Evolutionary conservation across 2,329 filamentous ascomycete genomes (phyloP), one percentile per base, ranked within the genome.

Genomic region (Pseudogymnoascus sp.): DNA sequence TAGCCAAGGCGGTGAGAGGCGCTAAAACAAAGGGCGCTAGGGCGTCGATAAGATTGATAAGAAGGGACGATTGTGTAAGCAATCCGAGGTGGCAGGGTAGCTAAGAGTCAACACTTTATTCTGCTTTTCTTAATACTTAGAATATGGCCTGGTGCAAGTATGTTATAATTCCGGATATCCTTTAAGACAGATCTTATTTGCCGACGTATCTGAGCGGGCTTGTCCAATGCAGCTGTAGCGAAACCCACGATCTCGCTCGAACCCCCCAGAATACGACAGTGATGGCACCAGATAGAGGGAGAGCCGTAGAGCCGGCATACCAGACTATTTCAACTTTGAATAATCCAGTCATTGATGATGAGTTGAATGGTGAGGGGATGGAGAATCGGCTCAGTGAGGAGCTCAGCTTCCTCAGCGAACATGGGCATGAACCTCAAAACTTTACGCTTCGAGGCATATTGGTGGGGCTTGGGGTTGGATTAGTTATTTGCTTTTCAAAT

Each of bases 401-500:
- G 21, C 67, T 68, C 16, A 63, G 66, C 60, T 73, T 70, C 56
- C 69, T 74, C 53, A 67, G 69, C 14, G 65, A 62, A 50, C 69
- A 71, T 71, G 70, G 70, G 7, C 64, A 64, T 18, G 72, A 74
- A 65, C 72, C 72, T 37, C 84, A 84, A 56, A 92, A 91, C 78
- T 97, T 99, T 77, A 97, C 95, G 0, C 64, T 88, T 25, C 88
- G 95, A 63, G 91, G 91, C 60, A 82, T 97, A 40, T 73, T 86
- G 4, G 91, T 90, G 28, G 95, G 95, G 14, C 80, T 96, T 5
- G 78, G 84, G 3, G 95, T 99, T 67, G 95, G 95, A 42, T 85
- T 95, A 4, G 81, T 97, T 63, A 96, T 97, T 71, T 95, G 90
- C 73, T 96, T 96, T 74, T 96, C 91, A 61, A 99, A 99, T 74